phyloP scores from a whole-genome alignment of 2,329 filamentous ascomycete genomes.

The Neonectria faginata region DNA sequence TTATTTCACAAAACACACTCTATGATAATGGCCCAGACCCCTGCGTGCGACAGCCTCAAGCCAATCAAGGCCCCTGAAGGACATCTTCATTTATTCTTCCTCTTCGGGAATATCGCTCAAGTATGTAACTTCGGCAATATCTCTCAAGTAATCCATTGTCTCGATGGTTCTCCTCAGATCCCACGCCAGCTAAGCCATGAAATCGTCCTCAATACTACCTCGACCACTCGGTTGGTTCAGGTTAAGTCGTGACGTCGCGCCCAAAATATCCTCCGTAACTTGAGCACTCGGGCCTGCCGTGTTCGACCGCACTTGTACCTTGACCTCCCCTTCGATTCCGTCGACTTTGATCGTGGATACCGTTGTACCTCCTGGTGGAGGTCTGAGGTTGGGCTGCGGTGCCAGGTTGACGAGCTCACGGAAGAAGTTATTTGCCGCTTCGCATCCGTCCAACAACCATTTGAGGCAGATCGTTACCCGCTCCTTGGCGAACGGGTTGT shows the following conservation, averaged over 20 bases:
- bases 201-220: constrained; percentile 57
- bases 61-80: background rate
- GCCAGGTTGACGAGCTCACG: constrained; percentile 68
- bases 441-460: constrained; percentile 80
- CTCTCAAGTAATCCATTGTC: background rate
- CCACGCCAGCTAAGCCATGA: constrained; percentile 53
- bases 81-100: background rate
- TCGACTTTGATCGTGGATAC: constrained; percentile 64
- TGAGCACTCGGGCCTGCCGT: constrained; percentile 42
- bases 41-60: background rate
- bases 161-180: background rate
- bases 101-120: background rate
- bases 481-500: constrained; percentile 95
- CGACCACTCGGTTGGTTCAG: constrained; percentile 48
- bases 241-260: constrained; percentile 57
- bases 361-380: constrained; percentile 50
- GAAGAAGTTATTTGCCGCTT: constrained; percentile 78
- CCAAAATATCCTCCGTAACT: constrained; percentile 55
- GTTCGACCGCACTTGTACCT: constrained; percentile 62
- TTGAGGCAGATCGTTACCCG: constrained; percentile 90
- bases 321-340: constrained; percentile 67
- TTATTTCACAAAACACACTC: background rate
- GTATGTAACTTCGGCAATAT: background rate
- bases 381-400: constrained; percentile 54
- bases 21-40: background rate